Evolutionary conservation across 805 yeast genomes (phyloP), one percentile per base, ranked within the genome.

Genomic region (Pichia occidentalis): DNA sequence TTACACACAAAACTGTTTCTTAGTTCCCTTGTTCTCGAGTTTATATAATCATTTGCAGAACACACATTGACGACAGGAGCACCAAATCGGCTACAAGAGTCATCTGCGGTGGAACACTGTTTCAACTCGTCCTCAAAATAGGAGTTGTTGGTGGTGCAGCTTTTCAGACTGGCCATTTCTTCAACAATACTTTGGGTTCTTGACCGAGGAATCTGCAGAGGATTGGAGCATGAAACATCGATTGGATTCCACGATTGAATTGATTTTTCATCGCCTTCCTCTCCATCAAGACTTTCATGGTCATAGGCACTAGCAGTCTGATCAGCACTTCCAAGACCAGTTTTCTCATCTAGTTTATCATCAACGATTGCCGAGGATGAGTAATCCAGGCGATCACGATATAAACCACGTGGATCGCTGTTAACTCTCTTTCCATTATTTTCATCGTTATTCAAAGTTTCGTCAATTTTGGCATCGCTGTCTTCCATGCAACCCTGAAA

Each of bases 11-110:
- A 42, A 19, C 46, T 36, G 7, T 39, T 18, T 24, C 45, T 30
- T 10, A 49, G 19, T 33, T 53, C 55, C 21, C 46, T 41, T n/a
- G 52, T 40, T 29, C 40, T 53, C 4, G 43, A 44, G 26, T 34
- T 35, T 12, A 56, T 24, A 16, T 55, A 48, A 25, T 54, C 59
- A 11, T 41, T 47, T 4, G 56, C 55, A 2, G 60, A 52, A 22
- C 56, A 49, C n/a, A 54, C 45, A 28, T 49, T 51, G 13, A 53
- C 39, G 0, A 47, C 11, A n/a, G 48, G 44, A 21, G 26, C 43
- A 20, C 40, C 44, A n/a, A 32, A 27, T n/a, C n/a, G n/a, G n/a
- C n/a, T n/a, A n/a, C n/a, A n/a, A 22, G 20, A 34, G 10, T 34
- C 19, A 19, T 29, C 29, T 14, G 28, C 19, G 9, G 29, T 23